phyloP scores from a whole-genome alignment of 768 basidiomycete genomes.

The Vararia minispora region DNA sequence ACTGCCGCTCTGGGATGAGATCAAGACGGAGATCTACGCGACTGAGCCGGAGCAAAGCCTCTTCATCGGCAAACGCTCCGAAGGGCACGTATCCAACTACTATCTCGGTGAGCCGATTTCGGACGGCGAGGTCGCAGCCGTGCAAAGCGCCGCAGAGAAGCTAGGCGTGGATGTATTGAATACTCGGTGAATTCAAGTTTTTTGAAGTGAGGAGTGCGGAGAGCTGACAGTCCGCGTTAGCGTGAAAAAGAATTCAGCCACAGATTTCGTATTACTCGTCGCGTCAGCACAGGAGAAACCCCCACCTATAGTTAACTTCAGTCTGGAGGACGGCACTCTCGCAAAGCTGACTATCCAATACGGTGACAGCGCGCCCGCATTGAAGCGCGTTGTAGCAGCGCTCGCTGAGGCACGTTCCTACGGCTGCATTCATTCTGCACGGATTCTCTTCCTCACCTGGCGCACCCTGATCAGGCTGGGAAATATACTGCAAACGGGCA shows the following conservation, averaged over 20 bases:
- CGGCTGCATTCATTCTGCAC: background rate
- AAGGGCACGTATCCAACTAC: conserved; percentile 78
- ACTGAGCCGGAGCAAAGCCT: conserved; percentile 50
- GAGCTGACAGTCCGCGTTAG: conserved; percentile 22
- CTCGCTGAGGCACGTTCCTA: conserved; percentile 40
- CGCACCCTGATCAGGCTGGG: conserved; percentile 50
- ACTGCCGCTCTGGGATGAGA: conserved; percentile 51
- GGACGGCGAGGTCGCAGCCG: conserved; percentile 68
- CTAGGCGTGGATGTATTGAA: conserved; percentile 69
- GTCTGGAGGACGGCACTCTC: conserved; percentile 25
- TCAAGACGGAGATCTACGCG: conserved; percentile 68
- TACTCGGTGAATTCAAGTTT: conserved; percentile 44
- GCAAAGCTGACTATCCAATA: conserved; percentile 56
- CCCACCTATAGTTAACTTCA: conserved; percentile 33
- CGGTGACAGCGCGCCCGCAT: conserved; percentile 57
- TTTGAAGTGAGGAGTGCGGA: background rate
- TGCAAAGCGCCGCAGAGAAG: conserved; percentile 69
- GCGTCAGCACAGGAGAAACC: conserved; percentile 50
- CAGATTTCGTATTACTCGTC: conserved; percentile 59
- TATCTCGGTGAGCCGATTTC: conserved; percentile 64
- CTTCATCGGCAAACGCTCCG: conserved; percentile 68
- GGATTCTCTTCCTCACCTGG: too few species aligned
- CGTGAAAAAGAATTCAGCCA: conserved; percentile 54
- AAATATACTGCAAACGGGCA: conserved; percentile 64
- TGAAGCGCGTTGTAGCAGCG: conserved; percentile 43